A percentile compares a stretch with the other conserved stretches of the same genome.
These are phyloP conservation scores for Cryphonectria radicalis DNA, from an alignment of 2,329 filamentous ascomycete species.

Conservation along the genomic window DNA sequence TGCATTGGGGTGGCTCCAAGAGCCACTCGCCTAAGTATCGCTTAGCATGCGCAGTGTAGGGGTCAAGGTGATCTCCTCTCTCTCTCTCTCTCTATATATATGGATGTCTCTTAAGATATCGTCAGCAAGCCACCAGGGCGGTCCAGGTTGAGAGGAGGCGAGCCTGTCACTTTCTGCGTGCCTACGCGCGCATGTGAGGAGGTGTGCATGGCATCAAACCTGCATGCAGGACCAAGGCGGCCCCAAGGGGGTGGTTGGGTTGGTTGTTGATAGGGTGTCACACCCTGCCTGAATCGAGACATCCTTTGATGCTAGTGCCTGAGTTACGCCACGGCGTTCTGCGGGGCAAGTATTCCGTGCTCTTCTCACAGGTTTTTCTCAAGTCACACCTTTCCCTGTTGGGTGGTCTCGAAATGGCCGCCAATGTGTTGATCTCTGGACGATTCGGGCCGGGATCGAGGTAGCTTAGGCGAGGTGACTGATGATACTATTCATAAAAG, in stretches of 20 bases:
- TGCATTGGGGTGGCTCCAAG: neutral
- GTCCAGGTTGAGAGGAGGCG: neutral
- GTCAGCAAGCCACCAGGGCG: neutral
- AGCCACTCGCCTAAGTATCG: neutral
- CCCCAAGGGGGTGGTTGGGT: too few relatives aligned
- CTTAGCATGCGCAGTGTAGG: neutral
- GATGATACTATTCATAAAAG: neutral
- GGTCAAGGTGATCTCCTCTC: neutral
- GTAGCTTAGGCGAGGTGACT: neutral
- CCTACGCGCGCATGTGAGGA: neutral
- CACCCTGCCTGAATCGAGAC: neutral
- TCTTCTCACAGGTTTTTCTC: neutral
- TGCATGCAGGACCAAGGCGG: slow-evolving; percentile 1
- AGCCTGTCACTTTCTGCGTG: neutral
- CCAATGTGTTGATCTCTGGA: neutral
- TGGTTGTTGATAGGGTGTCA: neutral
- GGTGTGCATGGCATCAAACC: neutral
- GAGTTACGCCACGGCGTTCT: neutral
- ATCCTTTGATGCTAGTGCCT: neutral
- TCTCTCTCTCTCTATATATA: neutral
- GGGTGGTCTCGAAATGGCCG: neutral
- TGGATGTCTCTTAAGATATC: neutral
- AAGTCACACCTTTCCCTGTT: neutral
- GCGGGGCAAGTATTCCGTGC: slow-evolving; percentile 4
- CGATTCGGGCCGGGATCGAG: slow-evolving; percentile 2